Evolutionary conservation across 805 yeast species (phyloP), one percentile per base, ranked within the genome.

Genomic region (Hanseniaspora taiwanica): DNA sequence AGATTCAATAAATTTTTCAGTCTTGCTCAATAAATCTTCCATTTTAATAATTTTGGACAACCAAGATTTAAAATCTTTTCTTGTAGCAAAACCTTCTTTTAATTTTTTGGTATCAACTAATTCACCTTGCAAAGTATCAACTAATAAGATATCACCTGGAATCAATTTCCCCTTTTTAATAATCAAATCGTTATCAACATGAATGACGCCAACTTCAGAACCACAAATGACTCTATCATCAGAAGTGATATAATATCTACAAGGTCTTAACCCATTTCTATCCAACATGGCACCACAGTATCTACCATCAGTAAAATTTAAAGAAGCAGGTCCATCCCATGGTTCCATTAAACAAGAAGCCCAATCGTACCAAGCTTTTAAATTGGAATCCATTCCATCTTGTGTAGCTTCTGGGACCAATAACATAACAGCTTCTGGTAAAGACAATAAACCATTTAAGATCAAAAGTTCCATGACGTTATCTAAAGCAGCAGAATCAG

Each of bases 301-400:
- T 53, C 97, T 74, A 51, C 95, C 96, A 62, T 89, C 97, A 27
- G 96, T 89, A 62, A 89, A 91, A 23, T 94, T 86, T 68, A 89
- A 83, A 50, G 91, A 67, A 27, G 97, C 97, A 16, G 98, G 98
- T 48, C 98, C 98, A 65, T 89, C 98, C 98, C 98, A 89, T 7
- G 97, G 97, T 66, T 89, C 98, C 96, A 91, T 91, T 48, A 89
- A 66, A 65, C 96, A 86, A 10, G 97, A 95, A 37, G 96, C 97
- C 97, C 97, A 89, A 62, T 91, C 96, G 65, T 89, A 89, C 63
- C 93, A 89, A 1, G 97, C 96, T 53, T 73, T 77, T 66, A 87
- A 82, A 60, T 81, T 79, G 42, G 94, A 84, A 60, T 89, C 96
- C 81, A 89, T 86, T 62, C 87, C 91, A 58, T 82, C 81, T 63